Conservation (phyloP, 306 rosid genomes). For the Citrullus amarus region DNA sequence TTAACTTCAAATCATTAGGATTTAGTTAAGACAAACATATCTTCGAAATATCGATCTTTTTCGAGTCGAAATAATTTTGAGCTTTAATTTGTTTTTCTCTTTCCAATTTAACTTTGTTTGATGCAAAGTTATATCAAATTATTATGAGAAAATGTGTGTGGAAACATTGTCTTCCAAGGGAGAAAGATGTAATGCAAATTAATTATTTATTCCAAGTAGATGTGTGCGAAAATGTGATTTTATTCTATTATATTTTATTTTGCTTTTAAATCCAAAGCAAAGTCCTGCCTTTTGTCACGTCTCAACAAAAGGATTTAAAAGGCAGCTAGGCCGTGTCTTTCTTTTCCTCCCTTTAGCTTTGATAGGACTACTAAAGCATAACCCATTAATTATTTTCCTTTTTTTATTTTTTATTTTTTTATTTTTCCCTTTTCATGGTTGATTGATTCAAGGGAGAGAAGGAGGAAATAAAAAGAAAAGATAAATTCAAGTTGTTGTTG, state of each 20-base stretch:
- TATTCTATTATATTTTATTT: not conserved
- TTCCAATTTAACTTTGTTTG: not conserved
- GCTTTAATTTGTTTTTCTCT: not conserved
- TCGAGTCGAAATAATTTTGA: not conserved
- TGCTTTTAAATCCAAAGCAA: not conserved
- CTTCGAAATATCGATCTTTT: not conserved
- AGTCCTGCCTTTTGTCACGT: not conserved
- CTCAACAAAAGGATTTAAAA: not conserved
- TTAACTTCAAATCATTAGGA: not conserved
- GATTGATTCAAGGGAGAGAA: not conserved
- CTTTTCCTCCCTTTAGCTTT: not conserved
- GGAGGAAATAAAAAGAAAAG: not conserved
- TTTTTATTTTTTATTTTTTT: not conserved
- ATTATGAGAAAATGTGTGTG: not conserved
- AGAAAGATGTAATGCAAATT: not conserved
- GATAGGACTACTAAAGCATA: not conserved
- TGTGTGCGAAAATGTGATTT: not conserved
- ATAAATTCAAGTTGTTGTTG: not conserved
- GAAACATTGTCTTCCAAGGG: not conserved
- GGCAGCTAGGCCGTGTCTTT: not conserved
- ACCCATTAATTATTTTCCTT: too few relatives aligned
- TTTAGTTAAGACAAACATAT: not conserved
- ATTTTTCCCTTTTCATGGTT: not conserved
- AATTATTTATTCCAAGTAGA: not conserved
- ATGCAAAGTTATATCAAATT: slow-evolving; percentile 5